These are phyloP conservation scores for Hypomyces perniciosus DNA, from an alignment of 2,329 filamentous ascomycete genomes.

Conservation along the genomic window DNA sequence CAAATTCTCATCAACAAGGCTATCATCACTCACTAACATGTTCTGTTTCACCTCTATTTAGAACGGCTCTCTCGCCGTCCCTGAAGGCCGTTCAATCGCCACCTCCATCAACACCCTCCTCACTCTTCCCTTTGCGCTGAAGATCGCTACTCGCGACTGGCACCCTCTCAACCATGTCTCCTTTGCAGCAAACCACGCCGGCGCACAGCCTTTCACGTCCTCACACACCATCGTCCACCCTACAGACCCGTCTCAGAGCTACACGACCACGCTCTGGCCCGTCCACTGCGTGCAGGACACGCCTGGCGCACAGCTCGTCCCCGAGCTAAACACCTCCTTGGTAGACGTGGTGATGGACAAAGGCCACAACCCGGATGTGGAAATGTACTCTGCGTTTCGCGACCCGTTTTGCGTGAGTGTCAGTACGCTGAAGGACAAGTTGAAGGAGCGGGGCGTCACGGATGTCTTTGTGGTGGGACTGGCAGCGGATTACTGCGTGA, in stretches of 20 bases:
- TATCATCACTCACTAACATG: neutral
- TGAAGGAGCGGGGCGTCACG: constrained; percentile 57
- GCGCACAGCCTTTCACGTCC: constrained; percentile 63
- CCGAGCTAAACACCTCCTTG: constrained; percentile 56
- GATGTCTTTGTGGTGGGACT: constrained; percentile 83
- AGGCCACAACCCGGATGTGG: constrained; percentile 65
- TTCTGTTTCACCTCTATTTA: constrained; percentile 28
- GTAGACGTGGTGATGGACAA: constrained; percentile 71
- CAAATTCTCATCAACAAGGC: neutral
- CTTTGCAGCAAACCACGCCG: constrained; percentile 73
- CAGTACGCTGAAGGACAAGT: constrained; percentile 53
- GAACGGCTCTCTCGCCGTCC: constrained; percentile 82
- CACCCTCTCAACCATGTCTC: constrained; percentile 81
- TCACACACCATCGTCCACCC: constrained; percentile 61
- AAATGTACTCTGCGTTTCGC: constrained; percentile 93
- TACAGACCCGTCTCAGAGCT: constrained; percentile 52
- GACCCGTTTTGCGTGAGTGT: constrained; percentile 66
- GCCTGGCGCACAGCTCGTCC: constrained; percentile 64
- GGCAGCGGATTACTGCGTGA: constrained; percentile 87
- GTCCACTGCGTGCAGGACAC: constrained; percentile 78
- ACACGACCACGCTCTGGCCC: constrained; percentile 75
- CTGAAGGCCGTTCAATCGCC: constrained; percentile 63
- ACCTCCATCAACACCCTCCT: constrained; percentile 71
- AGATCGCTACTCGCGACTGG: constrained; percentile 87
- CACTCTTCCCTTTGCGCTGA: constrained; percentile 61